Evolutionary conservation across 2,329 filamentous ascomycete genomes (phyloP).

Genomic region (Stenocarpella maydis): DNA sequence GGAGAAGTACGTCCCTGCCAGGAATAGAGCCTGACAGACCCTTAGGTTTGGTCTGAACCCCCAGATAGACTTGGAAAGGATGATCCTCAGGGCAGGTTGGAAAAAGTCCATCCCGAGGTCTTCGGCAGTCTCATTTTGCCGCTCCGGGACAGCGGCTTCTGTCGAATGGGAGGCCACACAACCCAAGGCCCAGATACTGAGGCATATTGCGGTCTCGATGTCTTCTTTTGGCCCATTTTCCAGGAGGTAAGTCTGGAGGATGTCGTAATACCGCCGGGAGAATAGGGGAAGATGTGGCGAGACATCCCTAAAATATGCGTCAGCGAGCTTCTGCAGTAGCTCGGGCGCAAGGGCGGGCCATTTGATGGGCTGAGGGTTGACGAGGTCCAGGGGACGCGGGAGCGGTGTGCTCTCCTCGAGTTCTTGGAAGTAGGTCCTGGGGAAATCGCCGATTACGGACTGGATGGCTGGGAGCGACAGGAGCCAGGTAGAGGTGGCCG

Average conservation of each 20-base stretch:
- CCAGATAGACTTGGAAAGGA: conserved; percentile 45
- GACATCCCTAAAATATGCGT: conserved; percentile 46
- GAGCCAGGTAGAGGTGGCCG: conserved; percentile 45
- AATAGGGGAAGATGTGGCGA: conserved; percentile 49
- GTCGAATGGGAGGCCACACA: conserved; percentile 37
- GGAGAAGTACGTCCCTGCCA: conserved; percentile 49
- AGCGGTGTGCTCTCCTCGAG: conserved; percentile 46
- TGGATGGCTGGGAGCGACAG: conserved; percentile 46
- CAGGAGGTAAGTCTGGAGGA: conserved; percentile 42
- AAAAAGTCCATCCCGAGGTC: conserved; percentile 46
- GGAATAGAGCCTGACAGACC: conserved; percentile 47
- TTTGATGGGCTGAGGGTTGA: conserved; percentile 39
- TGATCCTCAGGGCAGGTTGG: conserved; percentile 47
- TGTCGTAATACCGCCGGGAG: conserved; percentile 40
- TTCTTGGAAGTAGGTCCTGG: conserved; percentile 46
- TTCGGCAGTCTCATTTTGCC: conserved; percentile 34
- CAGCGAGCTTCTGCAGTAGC: conserved; percentile 41
- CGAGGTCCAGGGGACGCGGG: conserved; percentile 42
- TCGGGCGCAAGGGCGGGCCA: conserved; percentile 43
- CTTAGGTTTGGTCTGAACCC: conserved; percentile 43
- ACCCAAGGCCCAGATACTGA: conserved; percentile 49
- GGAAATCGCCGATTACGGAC: conserved; percentile 45
- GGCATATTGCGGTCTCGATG: conserved; percentile 46
- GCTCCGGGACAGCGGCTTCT: neutral
- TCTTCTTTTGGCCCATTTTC: conserved; percentile 40